Conservation (phyloP, 768 basidiomycete species). For the Psilocybe sp. region DNA sequence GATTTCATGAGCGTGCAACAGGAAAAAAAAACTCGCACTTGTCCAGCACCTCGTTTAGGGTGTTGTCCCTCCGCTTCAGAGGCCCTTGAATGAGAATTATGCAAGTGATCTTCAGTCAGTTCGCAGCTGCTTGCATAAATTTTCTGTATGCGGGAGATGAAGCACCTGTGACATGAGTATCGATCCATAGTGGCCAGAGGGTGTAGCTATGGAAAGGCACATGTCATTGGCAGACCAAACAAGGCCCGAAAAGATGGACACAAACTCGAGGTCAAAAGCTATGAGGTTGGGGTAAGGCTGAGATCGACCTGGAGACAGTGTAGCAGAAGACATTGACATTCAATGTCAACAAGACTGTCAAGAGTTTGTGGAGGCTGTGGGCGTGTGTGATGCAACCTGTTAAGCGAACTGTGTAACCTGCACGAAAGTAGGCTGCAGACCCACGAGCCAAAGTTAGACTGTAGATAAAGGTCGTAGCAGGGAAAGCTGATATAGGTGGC, state of each 20-base stretch:
- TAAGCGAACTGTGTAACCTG: no score
- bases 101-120: not conserved
- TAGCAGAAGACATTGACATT: no score
- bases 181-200: conserved; percentile 86
- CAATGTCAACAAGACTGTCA: no score
- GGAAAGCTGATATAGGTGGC: no score
- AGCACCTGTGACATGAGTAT: conserved; percentile 66
- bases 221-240: not conserved
- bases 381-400: no score
- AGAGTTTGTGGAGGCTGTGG: no score
- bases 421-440: no score
- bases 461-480: no score
- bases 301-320: no score
- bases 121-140: no score
- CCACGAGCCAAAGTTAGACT: no score
- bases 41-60: conserved; percentile 50
- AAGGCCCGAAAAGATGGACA: conserved; percentile 32
- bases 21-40: conserved; percentile 26
- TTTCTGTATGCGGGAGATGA: no score
- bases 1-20: not conserved
- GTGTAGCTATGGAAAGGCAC: conserved; percentile 56
- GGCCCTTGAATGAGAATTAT: conserved; percentile 52
- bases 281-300: conserved; percentile 50
- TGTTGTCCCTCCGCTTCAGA: conserved; percentile 43
- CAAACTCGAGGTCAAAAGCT: conserved; percentile 73